Evolutionary conservation across 441 rosid species (phyloP).

Genomic region (Populus hybrid): DNA sequence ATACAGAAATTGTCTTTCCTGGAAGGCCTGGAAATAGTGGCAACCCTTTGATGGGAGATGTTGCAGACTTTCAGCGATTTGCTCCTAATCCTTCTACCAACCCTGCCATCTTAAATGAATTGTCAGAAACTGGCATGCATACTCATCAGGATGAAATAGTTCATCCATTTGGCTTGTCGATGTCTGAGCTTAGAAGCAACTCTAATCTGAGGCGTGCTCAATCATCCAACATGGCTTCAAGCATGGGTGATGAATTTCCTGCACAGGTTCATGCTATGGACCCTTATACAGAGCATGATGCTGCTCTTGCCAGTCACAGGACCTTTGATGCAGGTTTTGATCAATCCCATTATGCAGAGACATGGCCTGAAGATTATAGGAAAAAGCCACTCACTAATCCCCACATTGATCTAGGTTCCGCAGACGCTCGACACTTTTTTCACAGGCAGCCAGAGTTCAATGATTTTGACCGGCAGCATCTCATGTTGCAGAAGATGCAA

Average conservation of each 20-base stretch:
- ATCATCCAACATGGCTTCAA: conserved; percentile 9
- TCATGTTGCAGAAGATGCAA: background rate
- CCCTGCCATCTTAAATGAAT: background rate
- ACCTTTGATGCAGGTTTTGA: background rate
- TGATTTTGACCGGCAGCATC: conserved; percentile 13
- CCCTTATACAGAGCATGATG: background rate
- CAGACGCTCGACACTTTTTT: conserved; percentile 15
- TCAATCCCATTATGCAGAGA: background rate
- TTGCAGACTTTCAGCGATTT: background rate
- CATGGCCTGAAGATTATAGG: background rate
- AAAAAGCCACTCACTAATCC: background rate
- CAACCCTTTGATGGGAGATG: background rate
- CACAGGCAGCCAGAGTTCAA: background rate
- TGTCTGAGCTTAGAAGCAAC: conserved; percentile 19
- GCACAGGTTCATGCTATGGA: background rate
- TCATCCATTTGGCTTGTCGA: conserved; percentile 7
- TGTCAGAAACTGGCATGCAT: conserved; percentile 38
- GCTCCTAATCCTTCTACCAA: background rate
- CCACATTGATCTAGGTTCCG: background rate
- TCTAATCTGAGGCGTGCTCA: conserved; percentile 14
- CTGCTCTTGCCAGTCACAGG: background rate
- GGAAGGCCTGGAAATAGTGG: background rate
- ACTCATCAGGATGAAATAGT: background rate
- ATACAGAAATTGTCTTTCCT: conserved; percentile 3
- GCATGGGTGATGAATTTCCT: conserved; percentile 3